Percentiles rank a stretch among this genome's conserved stretches.
Conservation (phyloP, 225 moss, liverwort and hornwort species). For the Sphagnum tenellum region DNA sequence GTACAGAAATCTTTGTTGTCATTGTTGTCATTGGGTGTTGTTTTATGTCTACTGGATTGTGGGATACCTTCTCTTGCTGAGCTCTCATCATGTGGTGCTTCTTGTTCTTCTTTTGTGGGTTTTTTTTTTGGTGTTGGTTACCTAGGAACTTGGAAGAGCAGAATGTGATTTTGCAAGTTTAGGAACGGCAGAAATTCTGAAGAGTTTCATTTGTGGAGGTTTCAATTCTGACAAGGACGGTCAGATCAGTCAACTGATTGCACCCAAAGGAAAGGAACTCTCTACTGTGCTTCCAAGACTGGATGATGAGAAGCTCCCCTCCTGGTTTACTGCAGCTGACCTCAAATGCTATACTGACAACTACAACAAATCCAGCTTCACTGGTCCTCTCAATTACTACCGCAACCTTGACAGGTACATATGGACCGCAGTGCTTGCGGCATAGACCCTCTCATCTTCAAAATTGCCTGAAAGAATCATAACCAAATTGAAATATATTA, state of each 20-base stretch:
- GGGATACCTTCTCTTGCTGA: too few species aligned
- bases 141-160: constrained; percentile 10
- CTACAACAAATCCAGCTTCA: constrained; percentile 31
- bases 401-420: constrained; percentile 22
- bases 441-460: too few species aligned
- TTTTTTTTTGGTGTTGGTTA: too few species aligned
- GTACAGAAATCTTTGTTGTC: too few species aligned
- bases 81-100: too few species aligned
- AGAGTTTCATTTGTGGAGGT: constrained; percentile 12
- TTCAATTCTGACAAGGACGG: constrained; percentile 10
- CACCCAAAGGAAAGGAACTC: constrained; percentile 32
- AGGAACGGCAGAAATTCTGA: constrained; percentile 40
- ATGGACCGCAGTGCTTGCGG: not conserved
- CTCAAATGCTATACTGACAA: constrained; percentile 24
- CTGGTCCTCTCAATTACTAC: constrained; percentile 33
- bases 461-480: too few species aligned
- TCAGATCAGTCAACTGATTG: constrained; percentile 20
- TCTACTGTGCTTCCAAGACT: constrained; percentile 15
- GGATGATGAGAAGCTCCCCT: constrained; percentile 13
- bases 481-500: too few species aligned
- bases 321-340: constrained; percentile 34
- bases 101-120: too few species aligned
- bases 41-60: too few species aligned
- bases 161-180: constrained; percentile 31
- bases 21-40: too few species aligned